phyloP scores from a whole-genome alignment of 805 yeast genomes.

The Yarrowia alimentaria region DNA sequence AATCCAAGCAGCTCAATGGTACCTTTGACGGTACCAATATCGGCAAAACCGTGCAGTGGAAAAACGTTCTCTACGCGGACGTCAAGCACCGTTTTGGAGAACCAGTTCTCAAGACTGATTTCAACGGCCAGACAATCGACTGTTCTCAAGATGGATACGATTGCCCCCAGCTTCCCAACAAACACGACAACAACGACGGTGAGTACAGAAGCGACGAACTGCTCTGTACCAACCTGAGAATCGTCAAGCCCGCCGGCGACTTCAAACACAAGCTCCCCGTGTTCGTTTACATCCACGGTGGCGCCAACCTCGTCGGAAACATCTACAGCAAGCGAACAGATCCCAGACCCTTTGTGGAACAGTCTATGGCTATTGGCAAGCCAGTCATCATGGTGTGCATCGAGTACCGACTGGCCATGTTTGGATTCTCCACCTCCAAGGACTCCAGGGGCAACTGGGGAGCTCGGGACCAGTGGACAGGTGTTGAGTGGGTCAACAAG shows the following conservation, averaged over 20 bases:
- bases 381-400: constrained; percentile 41
- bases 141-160: constrained; percentile 14
- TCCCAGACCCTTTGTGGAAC: constrained; percentile 34
- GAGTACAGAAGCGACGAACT: constrained; percentile 33
- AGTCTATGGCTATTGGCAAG: constrained; percentile 29
- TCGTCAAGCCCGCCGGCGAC: constrained; percentile 31
- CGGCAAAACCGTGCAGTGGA: constrained; percentile 4
- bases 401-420: constrained; percentile 41
- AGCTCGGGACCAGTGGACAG: constrained; percentile 48
- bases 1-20: constrained; percentile 9
- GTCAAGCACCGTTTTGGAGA: constrained; percentile 17
- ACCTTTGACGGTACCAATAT: neutral
- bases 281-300: constrained; percentile 43
- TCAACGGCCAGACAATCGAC: neutral
- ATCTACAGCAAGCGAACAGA: constrained; percentile 34
- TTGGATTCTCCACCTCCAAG: constrained; percentile 44
- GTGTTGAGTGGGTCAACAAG: constrained; percentile 46
- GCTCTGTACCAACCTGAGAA: constrained; percentile 36
- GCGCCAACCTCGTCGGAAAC: constrained; percentile 39
- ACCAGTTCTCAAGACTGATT: constrained; percentile 9
- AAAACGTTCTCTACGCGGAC: constrained; percentile 17
- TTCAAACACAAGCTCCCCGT: constrained; percentile 35
- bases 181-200: constrained; percentile 13
- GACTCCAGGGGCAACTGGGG: constrained; percentile 42
- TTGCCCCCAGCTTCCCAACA: constrained; percentile 18